phyloP scores from a whole-genome alignment of 345 rosid genomes.

The Psidium friedrichsthalianum region DNA sequence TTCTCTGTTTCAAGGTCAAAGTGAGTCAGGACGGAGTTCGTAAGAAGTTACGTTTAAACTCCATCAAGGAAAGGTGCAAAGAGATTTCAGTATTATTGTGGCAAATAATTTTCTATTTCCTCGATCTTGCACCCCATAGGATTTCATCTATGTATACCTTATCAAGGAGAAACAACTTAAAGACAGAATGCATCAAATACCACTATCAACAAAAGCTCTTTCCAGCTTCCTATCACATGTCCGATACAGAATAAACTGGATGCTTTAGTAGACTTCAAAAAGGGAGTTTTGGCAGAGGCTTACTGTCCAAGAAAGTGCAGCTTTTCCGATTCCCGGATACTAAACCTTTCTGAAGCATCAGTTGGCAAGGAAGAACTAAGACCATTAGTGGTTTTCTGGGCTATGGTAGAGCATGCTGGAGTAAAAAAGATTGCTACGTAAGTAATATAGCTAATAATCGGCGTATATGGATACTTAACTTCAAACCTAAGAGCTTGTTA shows the following conservation, averaged over 20 bases:
- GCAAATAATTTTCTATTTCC: background rate
- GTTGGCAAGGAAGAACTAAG: conserved; percentile 23
- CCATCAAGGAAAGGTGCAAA: background rate
- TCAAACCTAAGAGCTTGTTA: background rate
- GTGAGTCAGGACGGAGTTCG: background rate
- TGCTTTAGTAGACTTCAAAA: background rate
- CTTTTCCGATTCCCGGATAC: conserved; percentile 66
- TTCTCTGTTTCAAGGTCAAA: conserved; percentile 30
- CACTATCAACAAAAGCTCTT: background rate
- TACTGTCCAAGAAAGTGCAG: conserved; percentile 67
- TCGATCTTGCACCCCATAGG: background rate
- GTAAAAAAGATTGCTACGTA: conserved; percentile 1
- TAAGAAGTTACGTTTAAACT: background rate
- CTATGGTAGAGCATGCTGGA: conserved; percentile 24
- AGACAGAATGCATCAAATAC: background rate
- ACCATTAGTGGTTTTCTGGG: conserved; percentile 27
- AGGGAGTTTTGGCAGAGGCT: conserved; percentile 17
- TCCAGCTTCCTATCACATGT: background rate
- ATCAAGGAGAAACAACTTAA: background rate
- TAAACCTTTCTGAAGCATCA: conserved; percentile 58
- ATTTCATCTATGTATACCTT: background rate
- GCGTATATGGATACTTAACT: background rate
- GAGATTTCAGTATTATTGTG: background rate
- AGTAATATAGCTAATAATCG: background rate
- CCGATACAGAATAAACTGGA: background rate